These are phyloP conservation scores for Suillus discolor DNA, from an alignment of 768 basidiomycete genomes.

Conservation along the genomic window DNA sequence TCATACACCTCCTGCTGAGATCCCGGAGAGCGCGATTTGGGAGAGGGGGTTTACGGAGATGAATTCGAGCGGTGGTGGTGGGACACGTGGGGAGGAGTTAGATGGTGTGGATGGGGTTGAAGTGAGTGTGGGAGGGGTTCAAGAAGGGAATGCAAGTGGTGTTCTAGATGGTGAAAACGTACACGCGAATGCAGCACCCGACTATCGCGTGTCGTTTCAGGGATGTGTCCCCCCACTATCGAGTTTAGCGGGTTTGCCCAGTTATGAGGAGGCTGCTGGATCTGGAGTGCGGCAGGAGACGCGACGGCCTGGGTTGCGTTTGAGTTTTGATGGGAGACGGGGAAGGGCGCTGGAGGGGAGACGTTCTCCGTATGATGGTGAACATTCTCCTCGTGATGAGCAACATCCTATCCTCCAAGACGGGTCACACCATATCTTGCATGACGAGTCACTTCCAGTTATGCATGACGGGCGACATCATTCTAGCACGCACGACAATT, in stretches of 20 bases:
- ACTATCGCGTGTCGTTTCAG: conserved; percentile 80
- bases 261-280: conserved; percentile 73
- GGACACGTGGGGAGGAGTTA: background rate
- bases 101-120: background rate
- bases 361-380: background rate
- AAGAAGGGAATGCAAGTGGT: background rate
- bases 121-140: background rate
- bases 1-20: conserved; percentile 19
- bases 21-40: conserved; percentile 41
- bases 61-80: background rate
- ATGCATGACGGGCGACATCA: background rate
- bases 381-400: background rate
- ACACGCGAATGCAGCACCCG: conserved; percentile 42
- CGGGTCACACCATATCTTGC: too few relatives aligned
- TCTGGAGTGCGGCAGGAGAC: background rate
- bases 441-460: background rate
- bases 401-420: background rate
- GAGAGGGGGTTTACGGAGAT: conserved; percentile 74
- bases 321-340: background rate
- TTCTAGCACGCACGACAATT: background rate
- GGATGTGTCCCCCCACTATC: conserved; percentile 88
- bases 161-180: background rate
- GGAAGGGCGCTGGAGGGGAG: background rate
- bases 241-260: conserved; percentile 78
- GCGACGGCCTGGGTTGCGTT: background rate